phyloP scores from a whole-genome alignment of 2,329 filamentous ascomycete species.

The Coniochaeta ligniaria region DNA sequence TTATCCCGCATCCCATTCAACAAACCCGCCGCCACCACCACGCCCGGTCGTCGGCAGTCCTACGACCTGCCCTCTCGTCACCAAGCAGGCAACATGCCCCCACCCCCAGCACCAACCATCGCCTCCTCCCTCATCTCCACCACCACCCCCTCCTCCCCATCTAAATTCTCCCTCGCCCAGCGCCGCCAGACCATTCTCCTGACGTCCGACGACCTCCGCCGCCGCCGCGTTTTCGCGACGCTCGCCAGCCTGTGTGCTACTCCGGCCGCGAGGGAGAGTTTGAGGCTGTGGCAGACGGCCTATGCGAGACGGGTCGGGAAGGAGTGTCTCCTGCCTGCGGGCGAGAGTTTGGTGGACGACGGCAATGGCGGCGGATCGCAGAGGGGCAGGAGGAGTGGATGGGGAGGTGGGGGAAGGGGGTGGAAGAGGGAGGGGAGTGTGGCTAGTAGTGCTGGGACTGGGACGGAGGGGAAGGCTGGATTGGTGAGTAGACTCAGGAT shows the following conservation, averaged over 20 bases:
- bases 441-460: background rate
- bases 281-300: conserved; percentile 39
- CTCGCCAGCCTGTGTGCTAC: conserved; percentile 41
- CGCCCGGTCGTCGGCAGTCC: background rate
- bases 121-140: conserved; percentile 13
- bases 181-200: conserved; percentile 6
- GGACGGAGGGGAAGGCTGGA: background rate
- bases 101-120: background rate
- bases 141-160: conserved; percentile 8
- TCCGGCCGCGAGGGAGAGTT: conserved; percentile 36
- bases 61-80: background rate
- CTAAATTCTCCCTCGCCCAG: conserved; percentile 18
- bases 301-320: conserved; percentile 35
- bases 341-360: conserved; percentile 20
- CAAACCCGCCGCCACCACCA: background rate
- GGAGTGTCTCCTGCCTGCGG: conserved; percentile 31
- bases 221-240: conserved; percentile 35
- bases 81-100: background rate
- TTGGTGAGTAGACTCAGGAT: background rate
- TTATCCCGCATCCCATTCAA: background rate
- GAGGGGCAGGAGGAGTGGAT: no score
- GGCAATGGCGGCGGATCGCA: background rate
- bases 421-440: background rate
- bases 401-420: background rate
- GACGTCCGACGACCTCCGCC: conserved; percentile 33